Evolutionary conservation across 1,139 yeast genomes (phyloP).

Genomic region (Suhomyces atakaporum): DNA sequence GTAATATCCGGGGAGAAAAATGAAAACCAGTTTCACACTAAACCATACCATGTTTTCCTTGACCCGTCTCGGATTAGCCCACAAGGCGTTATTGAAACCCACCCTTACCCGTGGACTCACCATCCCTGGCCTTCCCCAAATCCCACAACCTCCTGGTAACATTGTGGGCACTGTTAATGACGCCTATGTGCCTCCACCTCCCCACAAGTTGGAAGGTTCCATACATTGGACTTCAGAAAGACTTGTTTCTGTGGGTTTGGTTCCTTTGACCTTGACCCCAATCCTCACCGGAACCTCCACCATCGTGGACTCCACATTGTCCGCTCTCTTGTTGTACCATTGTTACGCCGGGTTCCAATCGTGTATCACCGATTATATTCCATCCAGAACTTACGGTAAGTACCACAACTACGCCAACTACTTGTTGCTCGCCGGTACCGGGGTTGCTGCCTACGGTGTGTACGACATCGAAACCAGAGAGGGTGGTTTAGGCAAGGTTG

Average conservation of each 20-base stretch:
- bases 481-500: conserved; percentile 41
- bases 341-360: conserved; percentile 72
- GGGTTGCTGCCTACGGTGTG: conserved; percentile 64
- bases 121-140: conserved; percentile 27
- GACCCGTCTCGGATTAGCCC: conserved; percentile 30
- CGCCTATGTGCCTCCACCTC: conserved; percentile 61
- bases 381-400: conserved; percentile 68
- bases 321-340: conserved; percentile 60
- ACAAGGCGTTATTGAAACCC: conserved; percentile 17
- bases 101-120: conserved; percentile 25
- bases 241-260: conserved; percentile 55
- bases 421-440: conserved; percentile 63
- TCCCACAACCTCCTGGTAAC: conserved; percentile 77
- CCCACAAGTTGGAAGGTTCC: conserved; percentile 61
- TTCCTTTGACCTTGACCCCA: conserved; percentile 67
- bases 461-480: conserved; percentile 66
- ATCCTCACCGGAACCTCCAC: conserved; percentile 58
- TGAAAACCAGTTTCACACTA: conserved; percentile 4
- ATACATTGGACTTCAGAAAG: conserved; percentile 75
- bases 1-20: conserved; percentile 17
- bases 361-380: conserved; percentile 79
- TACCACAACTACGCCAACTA: conserved; percentile 64
- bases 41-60: conserved; percentile 28
- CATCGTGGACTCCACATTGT: conserved; percentile 56
- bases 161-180: conserved; percentile 77